Evolutionary conservation across 495 filamentous ascomycete genomes (phyloP).

Genomic region (Podospora comata): DNA sequence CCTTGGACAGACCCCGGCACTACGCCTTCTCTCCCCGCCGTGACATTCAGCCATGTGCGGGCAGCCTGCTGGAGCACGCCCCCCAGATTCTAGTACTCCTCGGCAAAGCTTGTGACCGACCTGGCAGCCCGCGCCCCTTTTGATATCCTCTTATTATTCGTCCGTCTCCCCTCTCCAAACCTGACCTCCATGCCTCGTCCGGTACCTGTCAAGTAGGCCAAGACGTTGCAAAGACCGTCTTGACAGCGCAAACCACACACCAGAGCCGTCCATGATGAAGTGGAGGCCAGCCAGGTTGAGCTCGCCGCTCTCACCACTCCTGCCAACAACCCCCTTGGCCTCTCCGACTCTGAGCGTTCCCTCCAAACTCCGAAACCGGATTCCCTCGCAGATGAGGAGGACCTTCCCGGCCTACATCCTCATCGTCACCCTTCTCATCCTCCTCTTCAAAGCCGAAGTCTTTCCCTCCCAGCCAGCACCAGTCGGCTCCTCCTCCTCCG

Average conservation of each 20-base stretch:
- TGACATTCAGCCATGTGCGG: neutral
- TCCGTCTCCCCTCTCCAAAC: neutral
- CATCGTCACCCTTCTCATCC: constrained; percentile 30
- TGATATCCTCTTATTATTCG: neutral
- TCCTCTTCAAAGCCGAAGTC: constrained; percentile 40
- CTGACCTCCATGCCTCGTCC: too few relatives aligned
- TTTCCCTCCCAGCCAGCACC: constrained; percentile 11
- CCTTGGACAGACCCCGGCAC: neutral
- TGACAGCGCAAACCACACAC: neutral
- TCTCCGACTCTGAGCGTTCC: constrained; percentile 17
- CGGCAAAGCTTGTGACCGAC: neutral
- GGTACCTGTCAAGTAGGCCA: too few relatives aligned
- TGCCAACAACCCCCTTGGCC: constrained; percentile 24
- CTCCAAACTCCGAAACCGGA: constrained; percentile 29
- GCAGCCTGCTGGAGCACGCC: neutral
- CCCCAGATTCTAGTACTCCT: neutral
- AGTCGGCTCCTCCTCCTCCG: neutral
- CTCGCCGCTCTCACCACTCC: constrained; percentile 27
- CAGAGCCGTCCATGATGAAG: constrained; percentile 1
- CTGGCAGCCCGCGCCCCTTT: neutral
- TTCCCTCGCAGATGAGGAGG: constrained; percentile 34
- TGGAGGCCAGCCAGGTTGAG: constrained; percentile 22
- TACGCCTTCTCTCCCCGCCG: neutral
- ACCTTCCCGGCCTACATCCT: constrained; percentile 27
- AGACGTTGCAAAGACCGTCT: neutral